Evolutionary conservation across 2,329 filamentous ascomycete species (phyloP), one percentile per base, ranked within the genome.

Genomic region (Colletotrichum endophyticum): DNA sequence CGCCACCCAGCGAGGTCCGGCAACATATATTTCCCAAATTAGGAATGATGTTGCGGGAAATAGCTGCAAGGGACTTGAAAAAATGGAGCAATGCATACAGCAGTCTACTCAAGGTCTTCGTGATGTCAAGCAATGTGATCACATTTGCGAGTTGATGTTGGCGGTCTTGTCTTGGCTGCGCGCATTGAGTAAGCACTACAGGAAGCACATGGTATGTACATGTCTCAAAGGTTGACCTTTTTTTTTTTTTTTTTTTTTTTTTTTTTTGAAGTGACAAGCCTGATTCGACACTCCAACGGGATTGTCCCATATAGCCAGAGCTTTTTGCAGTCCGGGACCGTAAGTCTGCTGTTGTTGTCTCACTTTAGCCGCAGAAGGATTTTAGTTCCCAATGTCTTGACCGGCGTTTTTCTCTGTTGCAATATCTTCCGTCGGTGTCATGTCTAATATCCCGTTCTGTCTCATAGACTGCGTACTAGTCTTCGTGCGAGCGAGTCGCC

Each of bases 91-190:
- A 7, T 4, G 11, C 19, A 12, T 2, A 2, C 3, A 0, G 13
- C 6, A 22, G 11, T 4, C 7, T 0, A 22, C 44, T 49, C 2
- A 22, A 0, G 7, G 4, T 4, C 44, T 49, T 8, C 2, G n/a
- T 4, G 44, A 49, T 49, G 44, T 49, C 0, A 49, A 13, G 3
- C 44, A 22, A 8, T 22, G 0, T 49, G n/a, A 49, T 49, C 44
- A 22, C 6, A 12, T 8, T 49, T 1, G n/a, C n/a, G 0, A 12
- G 44, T n/a, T 49, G 44, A 49, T 4, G 2, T 22, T 0, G n/a
- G n/a, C n/a, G 44, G n/a, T 22, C 44, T 49, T 0, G 44, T 22
- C 44, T 49, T 49, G 44, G n/a, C 44, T 49, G 44, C 11, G n/a
- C n/a, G n/a, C 44, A 4, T 13, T 49, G 6, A 22, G 44, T 49